Conservation (phyloP, 495 filamentous ascomycete species). For the Neurospora cerealis region DNA sequence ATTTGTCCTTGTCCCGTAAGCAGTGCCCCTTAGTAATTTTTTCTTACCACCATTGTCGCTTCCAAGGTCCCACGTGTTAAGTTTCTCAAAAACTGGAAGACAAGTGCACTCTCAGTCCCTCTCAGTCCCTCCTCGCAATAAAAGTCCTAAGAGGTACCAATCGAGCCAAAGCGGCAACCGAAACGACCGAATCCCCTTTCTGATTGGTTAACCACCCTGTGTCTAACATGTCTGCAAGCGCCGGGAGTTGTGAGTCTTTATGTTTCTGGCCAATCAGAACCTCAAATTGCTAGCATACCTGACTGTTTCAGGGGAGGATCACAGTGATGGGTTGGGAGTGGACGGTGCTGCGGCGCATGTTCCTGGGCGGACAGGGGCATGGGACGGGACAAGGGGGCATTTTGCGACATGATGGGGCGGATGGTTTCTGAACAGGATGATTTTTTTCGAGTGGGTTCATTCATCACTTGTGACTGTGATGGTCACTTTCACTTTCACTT, state of each 20-base stretch:
- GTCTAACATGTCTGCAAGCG: background rate
- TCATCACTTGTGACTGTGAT: background rate
- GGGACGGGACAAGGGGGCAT: no score
- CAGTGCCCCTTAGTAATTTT: no score
- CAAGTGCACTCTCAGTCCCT: no score
- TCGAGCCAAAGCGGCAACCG: background rate
- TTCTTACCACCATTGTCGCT: background rate
- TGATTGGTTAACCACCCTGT: background rate
- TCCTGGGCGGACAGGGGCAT: no score
- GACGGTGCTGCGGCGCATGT: background rate
- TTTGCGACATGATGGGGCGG: no score
- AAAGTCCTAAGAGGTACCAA: no score
- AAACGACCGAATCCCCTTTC: background rate
- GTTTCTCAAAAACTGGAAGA: no score
- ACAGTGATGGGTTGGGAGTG: background rate
- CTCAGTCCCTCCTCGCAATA: no score
- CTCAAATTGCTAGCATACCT: background rate
- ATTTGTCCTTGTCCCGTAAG: no score
- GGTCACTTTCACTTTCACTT: background rate
- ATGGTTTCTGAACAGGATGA: no score
- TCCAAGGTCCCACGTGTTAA: background rate
- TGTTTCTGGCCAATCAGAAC: background rate
- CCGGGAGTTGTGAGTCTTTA: background rate
- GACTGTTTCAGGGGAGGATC: background rate
- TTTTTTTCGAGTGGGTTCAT: no score